These are phyloP conservation scores for Avicennia marina DNA, from an alignment of 257 asterid genomes.

Conservation along the genomic window DNA sequence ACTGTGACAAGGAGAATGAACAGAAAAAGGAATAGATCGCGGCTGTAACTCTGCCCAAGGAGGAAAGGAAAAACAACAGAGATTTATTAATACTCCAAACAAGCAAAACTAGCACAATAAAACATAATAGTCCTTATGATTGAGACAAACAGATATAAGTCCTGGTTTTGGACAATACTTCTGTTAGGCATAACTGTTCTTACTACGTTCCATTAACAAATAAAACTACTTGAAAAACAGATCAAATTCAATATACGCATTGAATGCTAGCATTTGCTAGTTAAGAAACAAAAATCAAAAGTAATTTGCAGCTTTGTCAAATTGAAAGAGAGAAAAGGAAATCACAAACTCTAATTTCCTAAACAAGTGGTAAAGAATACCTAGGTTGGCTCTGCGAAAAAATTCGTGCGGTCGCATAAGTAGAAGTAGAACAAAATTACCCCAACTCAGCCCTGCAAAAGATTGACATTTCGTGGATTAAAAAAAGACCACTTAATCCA, in stretches of 20 bases:
- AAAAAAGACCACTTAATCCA: not conserved
- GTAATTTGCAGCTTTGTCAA: not conserved
- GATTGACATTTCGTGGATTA: slow-evolving; percentile 16
- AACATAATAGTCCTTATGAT: too few species aligned
- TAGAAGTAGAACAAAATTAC: slow-evolving; percentile 75
- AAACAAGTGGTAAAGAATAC: slow-evolving; percentile 31
- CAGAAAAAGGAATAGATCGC: slow-evolving; percentile 80
- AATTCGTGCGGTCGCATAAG: slow-evolving; percentile 81
- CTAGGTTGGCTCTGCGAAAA: slow-evolving; percentile 86
- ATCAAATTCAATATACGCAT: too few species aligned
- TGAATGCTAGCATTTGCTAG: too few species aligned
- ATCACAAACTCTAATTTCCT: not conserved
- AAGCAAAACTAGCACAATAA: not conserved
- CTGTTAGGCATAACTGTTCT: too few species aligned
- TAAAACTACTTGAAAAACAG: too few species aligned
- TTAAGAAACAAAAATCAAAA: too few species aligned
- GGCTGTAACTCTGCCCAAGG: slow-evolving; percentile 82
- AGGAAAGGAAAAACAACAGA: slow-evolving; percentile 19
- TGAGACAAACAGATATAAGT: not conserved
- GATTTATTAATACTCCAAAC: slow-evolving; percentile 3
- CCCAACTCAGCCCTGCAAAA: slow-evolving; percentile 84
- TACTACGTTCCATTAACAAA: too few species aligned
- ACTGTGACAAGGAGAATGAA: slow-evolving; percentile 76
- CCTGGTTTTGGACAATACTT: not conserved
- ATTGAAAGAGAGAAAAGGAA: not conserved